Conservation (phyloP, 2,329 filamentous ascomycete species). For the Cytospora leucostoma region DNA sequence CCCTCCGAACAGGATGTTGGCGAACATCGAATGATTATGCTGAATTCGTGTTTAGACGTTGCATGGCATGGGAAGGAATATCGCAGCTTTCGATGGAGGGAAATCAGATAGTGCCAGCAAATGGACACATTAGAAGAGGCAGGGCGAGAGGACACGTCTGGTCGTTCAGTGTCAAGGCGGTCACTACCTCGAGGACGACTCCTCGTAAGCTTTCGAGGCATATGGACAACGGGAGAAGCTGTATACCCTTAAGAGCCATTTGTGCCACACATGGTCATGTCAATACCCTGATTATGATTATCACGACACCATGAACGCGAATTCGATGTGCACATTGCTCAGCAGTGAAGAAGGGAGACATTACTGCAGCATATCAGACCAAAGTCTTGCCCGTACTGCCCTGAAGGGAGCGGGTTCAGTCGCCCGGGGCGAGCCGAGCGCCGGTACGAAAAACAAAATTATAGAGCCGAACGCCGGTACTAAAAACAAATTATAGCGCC, state of each 20-base stretch:
- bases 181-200: background rate
- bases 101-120: background rate
- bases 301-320: background rate
- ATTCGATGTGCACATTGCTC: background rate
- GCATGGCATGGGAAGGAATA: background rate
- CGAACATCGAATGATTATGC: background rate
- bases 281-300: background rate
- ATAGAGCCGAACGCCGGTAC: too few relatives aligned
- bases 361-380: too few relatives aligned
- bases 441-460: too few relatives aligned
- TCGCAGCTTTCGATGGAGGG: background rate
- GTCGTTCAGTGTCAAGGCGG: background rate
- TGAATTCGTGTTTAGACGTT: background rate
- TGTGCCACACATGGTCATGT: background rate
- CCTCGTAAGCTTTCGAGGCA: background rate
- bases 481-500: too few relatives aligned
- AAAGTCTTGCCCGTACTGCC: too few relatives aligned
- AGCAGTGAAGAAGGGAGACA: background rate
- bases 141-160: background rate
- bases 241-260: background rate
- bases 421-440: too few relatives aligned
- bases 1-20: background rate
- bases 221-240: background rate
- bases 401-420: too few relatives aligned
- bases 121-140: background rate